Evolutionary conservation across 1,284 basidiomycete genomes (phyloP).

Genomic region (Tilletia horrida): DNA sequence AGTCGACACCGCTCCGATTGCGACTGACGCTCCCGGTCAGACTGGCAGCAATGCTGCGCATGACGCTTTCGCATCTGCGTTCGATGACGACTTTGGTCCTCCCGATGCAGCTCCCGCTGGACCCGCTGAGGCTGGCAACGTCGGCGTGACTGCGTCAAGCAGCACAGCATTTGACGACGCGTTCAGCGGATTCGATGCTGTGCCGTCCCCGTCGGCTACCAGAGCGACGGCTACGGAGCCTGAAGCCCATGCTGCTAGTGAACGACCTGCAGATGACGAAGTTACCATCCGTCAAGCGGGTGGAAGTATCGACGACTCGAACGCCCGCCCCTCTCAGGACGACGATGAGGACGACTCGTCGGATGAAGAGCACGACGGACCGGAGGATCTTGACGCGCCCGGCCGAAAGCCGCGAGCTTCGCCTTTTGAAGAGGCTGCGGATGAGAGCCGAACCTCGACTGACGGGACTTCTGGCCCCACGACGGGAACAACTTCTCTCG

Average conservation of each 20-base stretch:
- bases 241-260: neutral
- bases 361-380: conserved; percentile 5
- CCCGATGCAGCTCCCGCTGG: conserved; percentile 29
- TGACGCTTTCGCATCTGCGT: conserved; percentile 2
- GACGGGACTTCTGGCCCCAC: no score
- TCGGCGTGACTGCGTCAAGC: conserved; percentile 5
- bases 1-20: conserved; percentile 48
- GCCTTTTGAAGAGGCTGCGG: neutral
- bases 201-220: conserved; percentile 15
- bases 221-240: neutral
- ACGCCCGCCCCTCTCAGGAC: conserved; percentile 1
- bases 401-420: neutral
- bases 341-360: conserved; percentile 2
- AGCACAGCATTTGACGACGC: conserved; percentile 38
- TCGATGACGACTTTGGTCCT: conserved; percentile 49
- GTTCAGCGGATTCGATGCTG: conserved; percentile 38
- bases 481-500: no score
- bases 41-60: conserved; percentile 29
- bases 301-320: conserved; percentile 1
- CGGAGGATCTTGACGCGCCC: conserved; percentile 4
- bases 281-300: conserved; percentile 16
- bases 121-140: conserved; percentile 6
- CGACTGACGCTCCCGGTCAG: conserved; percentile 19
- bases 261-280: neutral
- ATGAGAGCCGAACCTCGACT: neutral